Evolutionary conservation across 176 grass and related monocot species (phyloP).

Genomic region (Oryza australiensis): DNA sequence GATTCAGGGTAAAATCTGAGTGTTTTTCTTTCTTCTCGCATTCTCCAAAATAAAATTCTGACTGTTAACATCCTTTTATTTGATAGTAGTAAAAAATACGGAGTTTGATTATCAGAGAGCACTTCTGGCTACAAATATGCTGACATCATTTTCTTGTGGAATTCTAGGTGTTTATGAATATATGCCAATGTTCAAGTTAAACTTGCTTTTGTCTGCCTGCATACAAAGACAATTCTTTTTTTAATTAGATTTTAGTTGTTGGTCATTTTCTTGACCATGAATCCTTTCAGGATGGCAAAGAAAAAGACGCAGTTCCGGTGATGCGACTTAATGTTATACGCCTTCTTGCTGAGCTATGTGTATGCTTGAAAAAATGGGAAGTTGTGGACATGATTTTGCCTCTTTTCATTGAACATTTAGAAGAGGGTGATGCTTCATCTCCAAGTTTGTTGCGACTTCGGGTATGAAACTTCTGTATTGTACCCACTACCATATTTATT

Average conservation of each 20-base stretch:
- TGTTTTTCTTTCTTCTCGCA: not conserved
- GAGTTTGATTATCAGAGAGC: not conserved
- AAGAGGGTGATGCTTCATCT: conserved; percentile 93
- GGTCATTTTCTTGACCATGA: conserved; percentile 35
- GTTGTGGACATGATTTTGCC: conserved; percentile 99
- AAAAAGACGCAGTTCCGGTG: conserved; percentile 79
- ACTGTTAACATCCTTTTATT: conserved; percentile 3
- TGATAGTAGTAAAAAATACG: not conserved
- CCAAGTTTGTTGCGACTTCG: conserved; percentile 87
- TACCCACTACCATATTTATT: conserved; percentile 35
- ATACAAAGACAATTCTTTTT: conserved; percentile 1
- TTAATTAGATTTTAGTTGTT: conserved; percentile 23
- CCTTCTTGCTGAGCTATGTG: conserved; percentile 86
- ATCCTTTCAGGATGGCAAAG: conserved; percentile 78
- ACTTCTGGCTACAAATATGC: conserved; percentile 12
- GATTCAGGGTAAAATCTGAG: not conserved
- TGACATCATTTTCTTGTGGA: conserved; percentile 8
- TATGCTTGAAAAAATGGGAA: conserved; percentile 94
- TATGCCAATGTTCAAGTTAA: not conserved
- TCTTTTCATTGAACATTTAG: conserved; percentile 96
- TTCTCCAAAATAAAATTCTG: conserved; percentile 6
- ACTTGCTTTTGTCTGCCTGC: not conserved
- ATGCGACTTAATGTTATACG: conserved; percentile 88
- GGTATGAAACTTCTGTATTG: conserved; percentile 57
- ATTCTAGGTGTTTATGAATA: conserved; percentile 15